These are phyloP conservation scores for Fusarium haematococcum DNA, from an alignment of 2,329 filamentous ascomycete species.

Conservation along the genomic window DNA sequence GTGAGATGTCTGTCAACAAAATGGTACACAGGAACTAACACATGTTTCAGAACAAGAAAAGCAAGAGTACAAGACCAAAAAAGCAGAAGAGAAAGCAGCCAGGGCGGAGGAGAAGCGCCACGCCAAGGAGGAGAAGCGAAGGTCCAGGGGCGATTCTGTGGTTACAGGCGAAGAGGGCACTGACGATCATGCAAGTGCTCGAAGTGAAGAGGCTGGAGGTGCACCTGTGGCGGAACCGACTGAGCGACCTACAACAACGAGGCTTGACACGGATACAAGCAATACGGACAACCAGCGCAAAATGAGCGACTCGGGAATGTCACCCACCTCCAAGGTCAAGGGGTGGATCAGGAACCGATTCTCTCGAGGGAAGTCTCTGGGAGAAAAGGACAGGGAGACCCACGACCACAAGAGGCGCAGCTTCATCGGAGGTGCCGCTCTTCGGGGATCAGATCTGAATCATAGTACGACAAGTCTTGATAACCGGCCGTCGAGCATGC, in stretches of 20 bases:
- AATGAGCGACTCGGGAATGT: conserved; percentile 40
- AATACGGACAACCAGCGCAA: conserved; percentile 31
- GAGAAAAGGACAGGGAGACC: conserved; percentile 54
- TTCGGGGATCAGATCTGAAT: conserved; percentile 57
- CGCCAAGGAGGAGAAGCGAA: conserved; percentile 66
- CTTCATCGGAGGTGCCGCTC: conserved; percentile 64
- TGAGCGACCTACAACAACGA: conserved; percentile 4
- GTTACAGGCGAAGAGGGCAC: conserved; percentile 21
- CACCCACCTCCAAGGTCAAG: conserved; percentile 58
- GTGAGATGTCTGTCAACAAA: conserved; percentile 56
- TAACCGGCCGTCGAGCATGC: conserved; percentile 56
- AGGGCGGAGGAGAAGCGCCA: conserved; percentile 66
- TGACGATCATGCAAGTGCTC: conserved; percentile 23
- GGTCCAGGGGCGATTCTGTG: conserved; percentile 46
- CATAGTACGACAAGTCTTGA: conserved; percentile 59
- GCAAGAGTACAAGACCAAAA: conserved; percentile 50
- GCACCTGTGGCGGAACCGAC: conserved; percentile 5
- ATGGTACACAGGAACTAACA: conserved; percentile 53
- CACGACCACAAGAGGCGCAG: conserved; percentile 52
- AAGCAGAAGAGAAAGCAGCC: conserved; percentile 51
- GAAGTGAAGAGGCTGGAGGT: conserved; percentile 18
- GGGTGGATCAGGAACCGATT: conserved; percentile 69
- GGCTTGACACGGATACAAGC: conserved; percentile 31
- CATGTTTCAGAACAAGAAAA: conserved; percentile 58
- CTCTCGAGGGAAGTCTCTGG: conserved; percentile 55